phyloP scores from a whole-genome alignment of 176 grass and related monocot species.

The Oryza officinalis region DNA sequence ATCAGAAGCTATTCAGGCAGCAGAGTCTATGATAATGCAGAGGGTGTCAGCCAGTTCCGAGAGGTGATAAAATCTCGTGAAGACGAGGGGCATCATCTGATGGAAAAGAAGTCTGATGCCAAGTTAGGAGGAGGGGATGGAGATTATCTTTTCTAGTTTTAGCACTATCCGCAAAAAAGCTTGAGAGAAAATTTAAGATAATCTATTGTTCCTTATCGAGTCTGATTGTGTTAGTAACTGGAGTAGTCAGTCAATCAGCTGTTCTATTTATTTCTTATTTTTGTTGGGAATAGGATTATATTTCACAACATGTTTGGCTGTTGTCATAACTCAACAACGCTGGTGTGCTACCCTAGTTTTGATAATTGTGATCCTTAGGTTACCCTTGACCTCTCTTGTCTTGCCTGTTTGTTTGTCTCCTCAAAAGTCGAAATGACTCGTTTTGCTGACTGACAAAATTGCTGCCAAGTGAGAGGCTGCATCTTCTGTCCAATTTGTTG shows the following conservation, averaged over 20 bases:
- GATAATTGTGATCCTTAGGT: constrained; percentile 1
- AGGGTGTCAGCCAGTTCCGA: constrained; percentile 84
- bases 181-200: constrained; percentile 30
- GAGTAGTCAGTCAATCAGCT: constrained; percentile 32
- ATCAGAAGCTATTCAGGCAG: constrained; percentile 68
- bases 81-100: background rate
- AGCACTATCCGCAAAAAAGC: constrained; percentile 9
- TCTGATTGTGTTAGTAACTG: constrained; percentile 30
- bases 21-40: constrained; percentile 92
- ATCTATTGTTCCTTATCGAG: constrained; percentile 36
- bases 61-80: constrained; percentile 42
- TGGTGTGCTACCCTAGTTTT: background rate
- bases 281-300: constrained; percentile 27
- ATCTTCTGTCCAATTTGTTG: background rate
- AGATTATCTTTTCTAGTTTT: constrained; percentile 26
- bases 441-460: background rate
- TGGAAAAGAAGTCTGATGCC: constrained; percentile 25
- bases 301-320: constrained; percentile 3
- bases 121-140: constrained; percentile 18
- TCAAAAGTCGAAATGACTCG: background rate
- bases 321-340: constrained; percentile 32
- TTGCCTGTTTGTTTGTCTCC: background rate
- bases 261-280: constrained; percentile 16
- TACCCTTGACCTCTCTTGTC: background rate
- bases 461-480: too few relatives aligned